These are phyloP conservation scores for Synchytrium microbalum DNA, from an alignment of 371 early-diverging fungal genomes.

Conservation along the genomic window DNA sequence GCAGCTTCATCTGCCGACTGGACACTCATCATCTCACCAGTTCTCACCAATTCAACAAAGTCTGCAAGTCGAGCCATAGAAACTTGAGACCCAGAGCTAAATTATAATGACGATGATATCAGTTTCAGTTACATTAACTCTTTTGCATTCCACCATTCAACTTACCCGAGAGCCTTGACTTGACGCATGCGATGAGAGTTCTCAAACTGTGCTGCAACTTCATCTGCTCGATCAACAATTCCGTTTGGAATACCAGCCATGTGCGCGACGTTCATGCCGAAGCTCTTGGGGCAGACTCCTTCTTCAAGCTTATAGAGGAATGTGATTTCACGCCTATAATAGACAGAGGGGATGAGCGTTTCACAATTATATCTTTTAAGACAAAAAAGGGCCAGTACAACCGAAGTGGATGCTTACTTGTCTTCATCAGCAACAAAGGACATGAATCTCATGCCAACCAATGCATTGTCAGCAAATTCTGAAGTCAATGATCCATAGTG, in stretches of 20 bases:
- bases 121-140: too few relatives aligned
- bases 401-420: too few relatives aligned
- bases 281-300: slow-evolving; percentile 51
- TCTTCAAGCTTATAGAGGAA: slow-evolving; percentile 88
- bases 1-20: too few relatives aligned
- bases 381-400: not conserved
- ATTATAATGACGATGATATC: too few relatives aligned
- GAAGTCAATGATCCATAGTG: slow-evolving; percentile 93
- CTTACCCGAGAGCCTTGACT: too few relatives aligned
- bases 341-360: not conserved
- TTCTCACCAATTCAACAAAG: too few relatives aligned
- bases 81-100: too few relatives aligned
- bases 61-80: too few relatives aligned
- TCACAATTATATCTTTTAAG: not conserved
- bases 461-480: slow-evolving; percentile 62
- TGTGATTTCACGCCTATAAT: slow-evolving; percentile 64
- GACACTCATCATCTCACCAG: too few relatives aligned
- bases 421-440: too few relatives aligned
- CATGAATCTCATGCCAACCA: not conserved
- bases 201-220: slow-evolving; percentile 68
- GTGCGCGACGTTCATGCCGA: slow-evolving; percentile 70
- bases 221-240: slow-evolving; percentile 50
- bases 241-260: slow-evolving; percentile 88
- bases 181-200: slow-evolving; percentile 10
- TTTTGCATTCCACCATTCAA: too few relatives aligned